These are phyloP conservation scores for Theileria annulata DNA, from an alignment of 169 alveolate species.

Conservation along the genomic window DNA sequence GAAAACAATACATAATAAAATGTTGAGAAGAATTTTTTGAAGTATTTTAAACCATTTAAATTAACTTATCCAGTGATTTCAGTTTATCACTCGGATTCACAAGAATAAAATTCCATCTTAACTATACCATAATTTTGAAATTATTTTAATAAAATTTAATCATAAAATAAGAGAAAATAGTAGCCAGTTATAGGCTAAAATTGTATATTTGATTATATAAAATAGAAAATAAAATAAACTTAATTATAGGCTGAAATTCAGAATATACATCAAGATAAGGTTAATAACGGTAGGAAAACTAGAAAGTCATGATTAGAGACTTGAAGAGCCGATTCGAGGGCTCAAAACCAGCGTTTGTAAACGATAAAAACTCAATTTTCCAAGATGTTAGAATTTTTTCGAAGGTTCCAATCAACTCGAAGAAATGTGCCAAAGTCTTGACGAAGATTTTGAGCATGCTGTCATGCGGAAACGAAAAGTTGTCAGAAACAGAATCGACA, in stretches of 20 bases:
- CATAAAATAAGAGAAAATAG: neutral
- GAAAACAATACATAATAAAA: neutral
- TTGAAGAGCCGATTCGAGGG: conserved; percentile 28
- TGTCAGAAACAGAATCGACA: conserved; percentile 88
- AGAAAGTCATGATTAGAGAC: conserved; percentile 39
- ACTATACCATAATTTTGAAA: neutral
- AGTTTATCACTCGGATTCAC: neutral
- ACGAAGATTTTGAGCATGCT: conserved; percentile 81
- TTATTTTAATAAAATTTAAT: no score
- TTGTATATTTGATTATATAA: no score
- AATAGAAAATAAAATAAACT: neutral
- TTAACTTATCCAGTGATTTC: neutral
- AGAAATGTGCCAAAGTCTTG: conserved; percentile 81
- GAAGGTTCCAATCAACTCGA: conserved; percentile 81
- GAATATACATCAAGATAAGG: neutral
- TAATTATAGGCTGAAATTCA: neutral
- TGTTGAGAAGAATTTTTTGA: neutral
- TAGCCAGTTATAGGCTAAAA: neutral
- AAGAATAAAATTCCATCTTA: neutral
- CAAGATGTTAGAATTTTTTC: conserved; percentile 88
- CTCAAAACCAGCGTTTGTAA: conserved; percentile 29
- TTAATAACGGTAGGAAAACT: neutral
- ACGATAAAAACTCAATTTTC: conserved; percentile 81
- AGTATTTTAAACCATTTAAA: neutral
- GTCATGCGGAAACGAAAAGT: conserved; percentile 82